Conservation (phyloP, 148 eudicot genomes). For the Cornus suecica region DNA sequence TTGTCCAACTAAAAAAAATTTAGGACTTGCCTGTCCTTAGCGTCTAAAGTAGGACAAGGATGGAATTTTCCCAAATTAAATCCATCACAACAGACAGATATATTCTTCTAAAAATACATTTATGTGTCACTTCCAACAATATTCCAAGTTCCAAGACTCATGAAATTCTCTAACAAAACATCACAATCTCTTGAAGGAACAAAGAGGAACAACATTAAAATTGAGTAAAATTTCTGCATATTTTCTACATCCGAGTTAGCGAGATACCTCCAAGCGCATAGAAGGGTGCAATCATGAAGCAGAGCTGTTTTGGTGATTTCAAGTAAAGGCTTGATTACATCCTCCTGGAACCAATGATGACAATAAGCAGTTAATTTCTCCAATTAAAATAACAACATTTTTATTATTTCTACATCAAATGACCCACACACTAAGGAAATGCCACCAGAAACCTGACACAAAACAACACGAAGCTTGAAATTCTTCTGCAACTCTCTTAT, state of each 20-base stretch:
- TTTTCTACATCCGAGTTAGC: background rate
- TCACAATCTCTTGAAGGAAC: background rate
- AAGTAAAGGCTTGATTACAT: slow-evolving; percentile 89
- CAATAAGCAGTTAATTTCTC: slow-evolving; percentile 12
- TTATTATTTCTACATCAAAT: background rate
- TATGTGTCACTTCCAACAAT: background rate
- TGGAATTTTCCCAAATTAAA: too few relatives aligned
- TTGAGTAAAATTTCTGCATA: background rate
- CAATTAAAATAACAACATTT: background rate
- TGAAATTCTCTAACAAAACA: too few relatives aligned
- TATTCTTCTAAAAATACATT: background rate
- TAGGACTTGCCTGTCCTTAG: too few relatives aligned
- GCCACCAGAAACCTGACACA: slow-evolving; percentile 55
- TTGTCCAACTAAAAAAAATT: too few relatives aligned
- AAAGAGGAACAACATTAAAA: background rate
- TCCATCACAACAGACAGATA: too few relatives aligned
- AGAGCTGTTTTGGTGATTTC: slow-evolving; percentile 90
- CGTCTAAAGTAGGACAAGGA: too few relatives aligned
- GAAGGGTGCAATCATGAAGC: slow-evolving; percentile 96
- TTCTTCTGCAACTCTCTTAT: slow-evolving; percentile 89
- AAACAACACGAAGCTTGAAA: slow-evolving; percentile 81
- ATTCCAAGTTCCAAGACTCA: too few relatives aligned
- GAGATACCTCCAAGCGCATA: slow-evolving; percentile 86
- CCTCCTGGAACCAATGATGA: slow-evolving; percentile 59
- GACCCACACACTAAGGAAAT: background rate